Base-by-base conservation (phyloP, 2,329 filamentous ascomycete genomes). In the Penicillium paneum region DNA sequence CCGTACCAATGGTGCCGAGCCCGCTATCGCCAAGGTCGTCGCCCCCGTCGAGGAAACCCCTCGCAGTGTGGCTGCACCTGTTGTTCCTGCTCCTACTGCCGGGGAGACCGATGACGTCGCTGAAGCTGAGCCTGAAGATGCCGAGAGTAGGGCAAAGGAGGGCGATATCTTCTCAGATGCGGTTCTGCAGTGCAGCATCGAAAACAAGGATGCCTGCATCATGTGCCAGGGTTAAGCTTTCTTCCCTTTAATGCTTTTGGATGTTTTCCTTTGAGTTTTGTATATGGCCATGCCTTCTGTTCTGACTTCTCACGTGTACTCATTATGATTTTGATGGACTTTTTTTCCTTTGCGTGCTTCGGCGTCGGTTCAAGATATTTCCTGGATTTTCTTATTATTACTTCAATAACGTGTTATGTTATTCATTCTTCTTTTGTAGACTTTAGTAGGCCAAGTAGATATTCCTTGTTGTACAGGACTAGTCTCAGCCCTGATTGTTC, bases 81-180 rank as follows among this genome's bases (percentile, higher is more conserved):
- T 75, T 8, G 67, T 61, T 38, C 80, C 83, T 54, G 82, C 83
- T 57, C 82, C 87, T 28, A 83, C 87, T 57, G 90, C 82, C 68
- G 83, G 87, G 62, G 86, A 52, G 45, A 83, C 87, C 15, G 87
- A 86, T 1, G 89, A 94, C 64, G 70, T 74, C 5, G 66, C 64
- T 36, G 80, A 83, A 52, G 82, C 83, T 57, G 28, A 66, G 56
- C 65, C 72, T 44, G 74, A 74, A 51, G 91, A 96, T 70, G 91
- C 95, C 65, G 84, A 88, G 59, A 91, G 82, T 67, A 83, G 87
- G 61, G 86, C 88, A 63, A 84, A 89, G 11, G 92, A 97, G 74
- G 85, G 84, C 47, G 93, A 99, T 71, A 99, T 99, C 65, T 99
- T 96, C 75, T 93, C 93, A 0, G 90, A 97, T 65, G 90, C 92